These are phyloP conservation scores for Fulvia fulva DNA, from an alignment of 2,329 filamentous ascomycete species.

Conservation along the genomic window DNA sequence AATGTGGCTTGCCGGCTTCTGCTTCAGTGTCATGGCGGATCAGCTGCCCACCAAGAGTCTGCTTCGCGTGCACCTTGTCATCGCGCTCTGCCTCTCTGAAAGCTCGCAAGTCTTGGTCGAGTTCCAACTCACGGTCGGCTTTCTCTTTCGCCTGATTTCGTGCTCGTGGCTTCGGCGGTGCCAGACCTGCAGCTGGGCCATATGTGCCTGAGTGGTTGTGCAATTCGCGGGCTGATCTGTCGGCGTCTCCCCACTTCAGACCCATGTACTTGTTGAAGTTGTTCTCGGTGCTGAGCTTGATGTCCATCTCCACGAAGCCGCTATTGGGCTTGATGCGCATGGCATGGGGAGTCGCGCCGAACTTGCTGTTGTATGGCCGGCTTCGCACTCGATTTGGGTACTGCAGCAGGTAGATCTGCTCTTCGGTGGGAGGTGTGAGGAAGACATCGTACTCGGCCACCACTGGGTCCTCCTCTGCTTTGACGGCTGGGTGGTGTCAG, in stretches of 20 bases:
- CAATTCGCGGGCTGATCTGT: constrained; percentile 39
- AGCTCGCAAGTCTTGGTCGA: constrained; percentile 43
- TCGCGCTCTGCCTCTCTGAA: constrained; percentile 66
- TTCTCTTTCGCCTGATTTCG: constrained; percentile 41
- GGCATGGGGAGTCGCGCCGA: constrained; percentile 59
- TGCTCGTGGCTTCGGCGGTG: constrained; percentile 26
- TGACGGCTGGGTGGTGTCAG: constrained; percentile 17
- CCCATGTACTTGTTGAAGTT: constrained; percentile 85
- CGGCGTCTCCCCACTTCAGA: constrained; percentile 74
- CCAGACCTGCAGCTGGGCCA: constrained; percentile 46
- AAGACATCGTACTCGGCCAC: constrained; percentile 71
- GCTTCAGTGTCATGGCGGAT: constrained; percentile 58
- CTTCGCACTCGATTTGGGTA: constrained; percentile 73
- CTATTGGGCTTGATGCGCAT: constrained; percentile 77
- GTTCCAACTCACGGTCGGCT: constrained; percentile 39
- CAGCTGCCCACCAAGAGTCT: constrained; percentile 82
- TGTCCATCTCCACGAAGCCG: constrained; percentile 86
- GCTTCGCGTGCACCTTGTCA: constrained; percentile 69
- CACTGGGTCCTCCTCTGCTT: constrained; percentile 44
- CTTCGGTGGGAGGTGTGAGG: constrained; percentile 65
- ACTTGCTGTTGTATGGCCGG: constrained; percentile 57
- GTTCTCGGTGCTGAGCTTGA: constrained; percentile 68
- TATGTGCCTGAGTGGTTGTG: constrained; percentile 43
- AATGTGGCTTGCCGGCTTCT: constrained; percentile 66
- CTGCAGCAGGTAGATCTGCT: constrained; percentile 69